Evolutionary conservation across 225 moss, liverwort and hornwort genomes (phyloP), one percentile per base, ranked within the genome.

Genomic region (Polytrichum commune): DNA sequence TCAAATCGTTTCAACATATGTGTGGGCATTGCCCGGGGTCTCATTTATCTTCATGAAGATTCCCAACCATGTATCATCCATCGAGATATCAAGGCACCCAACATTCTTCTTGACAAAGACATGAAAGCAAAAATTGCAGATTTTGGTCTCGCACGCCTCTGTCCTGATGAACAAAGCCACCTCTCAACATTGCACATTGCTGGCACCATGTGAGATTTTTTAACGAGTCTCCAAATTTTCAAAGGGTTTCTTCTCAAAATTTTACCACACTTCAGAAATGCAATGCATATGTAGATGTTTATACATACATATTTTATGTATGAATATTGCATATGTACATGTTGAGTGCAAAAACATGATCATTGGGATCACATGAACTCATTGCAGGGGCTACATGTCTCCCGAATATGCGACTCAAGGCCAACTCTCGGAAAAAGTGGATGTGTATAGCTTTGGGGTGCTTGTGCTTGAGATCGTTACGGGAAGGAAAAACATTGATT

Each of bases 21-120:
- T 62, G 64, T 73, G 27, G 77, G 73, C 63, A 28, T 81, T 60
- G 82, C 79, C 22, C 65, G 71, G 18, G 73, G 77, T 13, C 57
- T 80, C 2, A 60, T 63, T 25, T 80, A 86, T 60, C 77, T 83
- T 33, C 83, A 83, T 23, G 86, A 86, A 58, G 80, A 80, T 65
- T 65, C 80, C 1, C 87, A 87, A 66, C 87, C 78, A 0, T 55
- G 69, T 19, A 84, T 81, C 22, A 84, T 79, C 5, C 87, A 84
- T 60, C 55, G 83, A 1, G 73, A 83, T 29, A 76, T 83, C 0
- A 73, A 87, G 64, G 78, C 76, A 7, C 73, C 25, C 30, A 79
- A 79, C 33, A 74, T 81, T 25, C 72, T 84, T 7, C 69, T 79
- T 27, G 78, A 87, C 24, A 74, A 53, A 19, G 68, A 74, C 26